phyloP scores from a whole-genome alignment of 108 stramenopile genomes.

The Nitzschia sp. region DNA sequence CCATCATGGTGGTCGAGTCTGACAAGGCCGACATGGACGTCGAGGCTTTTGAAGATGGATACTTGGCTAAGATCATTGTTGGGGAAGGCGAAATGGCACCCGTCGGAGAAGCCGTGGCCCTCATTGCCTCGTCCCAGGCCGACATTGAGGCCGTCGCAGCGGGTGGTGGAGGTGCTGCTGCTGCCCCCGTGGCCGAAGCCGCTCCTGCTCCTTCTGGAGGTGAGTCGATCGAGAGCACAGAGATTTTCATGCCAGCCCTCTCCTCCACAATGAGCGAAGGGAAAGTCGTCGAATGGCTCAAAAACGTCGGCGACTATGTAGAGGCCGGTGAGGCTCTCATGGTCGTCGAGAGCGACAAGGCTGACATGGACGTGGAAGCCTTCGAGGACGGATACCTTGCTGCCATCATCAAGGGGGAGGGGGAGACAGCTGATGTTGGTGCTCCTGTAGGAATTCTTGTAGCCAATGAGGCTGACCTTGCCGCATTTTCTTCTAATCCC shows the following conservation, averaged over 20 bases:
- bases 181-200: constrained; percentile 17
- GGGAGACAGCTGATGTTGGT: constrained; percentile 75
- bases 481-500: constrained; percentile 46
- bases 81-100: constrained; percentile 78
- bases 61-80: constrained; percentile 83
- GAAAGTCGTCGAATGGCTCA: constrained; percentile 88
- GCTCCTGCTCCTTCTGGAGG: constrained; percentile 41
- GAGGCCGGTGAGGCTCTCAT: constrained; percentile 83
- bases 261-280: constrained; percentile 92
- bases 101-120: constrained; percentile 84
- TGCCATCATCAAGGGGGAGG: constrained; percentile 80
- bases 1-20: constrained; percentile 90
- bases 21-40: constrained; percentile 92
- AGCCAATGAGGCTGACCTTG: constrained; percentile 59
- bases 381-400: constrained; percentile 88
- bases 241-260: constrained; percentile 87
- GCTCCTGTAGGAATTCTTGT: constrained; percentile 77
- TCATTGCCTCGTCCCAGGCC: constrained; percentile 60
- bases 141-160: constrained; percentile 71
- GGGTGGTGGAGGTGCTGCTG: constrained; percentile 29
- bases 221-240: constrained; percentile 47
- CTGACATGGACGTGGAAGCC: constrained; percentile 92
- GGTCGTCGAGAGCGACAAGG: constrained; percentile 93
- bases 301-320: constrained; percentile 77
- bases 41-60: constrained; percentile 93